These are phyloP conservation scores for Plantago ovata DNA, from an alignment of 257 asterid species.

Conservation along the genomic window DNA sequence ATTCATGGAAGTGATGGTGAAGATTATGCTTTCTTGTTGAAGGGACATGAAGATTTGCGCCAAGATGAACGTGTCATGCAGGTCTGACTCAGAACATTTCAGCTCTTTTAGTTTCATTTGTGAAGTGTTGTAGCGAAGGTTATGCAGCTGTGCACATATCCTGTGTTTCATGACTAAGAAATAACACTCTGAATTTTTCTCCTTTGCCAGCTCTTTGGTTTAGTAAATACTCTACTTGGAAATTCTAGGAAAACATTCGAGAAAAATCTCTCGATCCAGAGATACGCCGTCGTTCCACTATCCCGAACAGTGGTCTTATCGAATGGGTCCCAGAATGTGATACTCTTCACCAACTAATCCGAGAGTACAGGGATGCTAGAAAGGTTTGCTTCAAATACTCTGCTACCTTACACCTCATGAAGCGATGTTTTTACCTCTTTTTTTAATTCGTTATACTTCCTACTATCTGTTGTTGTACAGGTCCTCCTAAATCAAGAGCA, in stretches of 20 bases:
- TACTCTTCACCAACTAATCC: conserved; percentile 91
- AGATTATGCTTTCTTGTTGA: conserved; percentile 89
- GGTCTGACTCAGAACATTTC: conserved; percentile 35
- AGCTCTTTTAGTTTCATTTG: background rate
- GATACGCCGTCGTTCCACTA: conserved; percentile 92
- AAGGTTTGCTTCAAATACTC: conserved; percentile 46
- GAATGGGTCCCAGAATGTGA: conserved; percentile 99
- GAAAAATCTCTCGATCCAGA: conserved; percentile 89
- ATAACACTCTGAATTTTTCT: conserved; percentile 23
- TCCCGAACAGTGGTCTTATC: conserved; percentile 97
- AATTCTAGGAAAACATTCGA: conserved; percentile 93
- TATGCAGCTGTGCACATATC: conserved; percentile 9
- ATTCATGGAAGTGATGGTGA: conserved; percentile 96
- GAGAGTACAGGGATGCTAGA: conserved; percentile 94
- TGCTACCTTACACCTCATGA: background rate
- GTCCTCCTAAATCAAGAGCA: conserved; percentile 96
- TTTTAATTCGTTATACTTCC: conserved; percentile 16
- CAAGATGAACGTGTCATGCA: conserved; percentile 99
- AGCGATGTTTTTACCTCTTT: conserved; percentile 7
- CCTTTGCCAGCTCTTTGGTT: conserved; percentile 78
- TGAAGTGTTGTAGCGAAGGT: conserved; percentile 8
- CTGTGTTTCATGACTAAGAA: conserved; percentile 9
- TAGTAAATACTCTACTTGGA: conserved; percentile 84
- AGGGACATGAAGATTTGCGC: conserved; percentile 98
- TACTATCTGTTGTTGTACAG: conserved; percentile 42